Conservation (phyloP, 1,284 basidiomycete genomes). For the Tilletiaria anomala region DNA sequence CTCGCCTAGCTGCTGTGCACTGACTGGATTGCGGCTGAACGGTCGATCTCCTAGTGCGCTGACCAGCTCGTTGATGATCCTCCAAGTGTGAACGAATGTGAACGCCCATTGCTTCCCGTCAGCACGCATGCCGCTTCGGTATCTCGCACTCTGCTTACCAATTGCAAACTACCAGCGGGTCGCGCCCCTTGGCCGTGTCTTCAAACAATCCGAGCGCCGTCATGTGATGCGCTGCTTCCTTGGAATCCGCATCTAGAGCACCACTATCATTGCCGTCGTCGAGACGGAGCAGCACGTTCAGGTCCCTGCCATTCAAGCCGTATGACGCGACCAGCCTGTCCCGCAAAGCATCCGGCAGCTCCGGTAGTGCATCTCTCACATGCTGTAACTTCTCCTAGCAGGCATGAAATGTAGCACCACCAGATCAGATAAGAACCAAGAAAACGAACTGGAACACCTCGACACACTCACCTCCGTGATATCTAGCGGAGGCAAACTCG, state of each 20-base stretch:
- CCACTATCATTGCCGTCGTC: too few relatives aligned
- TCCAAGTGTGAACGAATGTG: slow-evolving; percentile 2
- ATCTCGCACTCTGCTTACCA: too few relatives aligned
- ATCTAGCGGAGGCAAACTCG: slow-evolving; percentile 64
- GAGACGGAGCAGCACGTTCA: slow-evolving; percentile 30
- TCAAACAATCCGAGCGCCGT: slow-evolving; percentile 31
- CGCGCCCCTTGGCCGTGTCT: slow-evolving; percentile 12
- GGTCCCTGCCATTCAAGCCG: slow-evolving; percentile 49
- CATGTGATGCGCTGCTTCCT: slow-evolving; percentile 49
- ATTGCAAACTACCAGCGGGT: slow-evolving; percentile 52
- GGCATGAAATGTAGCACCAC: neutral
- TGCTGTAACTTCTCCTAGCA: neutral
- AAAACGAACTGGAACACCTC: neutral
- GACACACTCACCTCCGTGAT: slow-evolving; percentile 40
- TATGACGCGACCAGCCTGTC: slow-evolving; percentile 48
- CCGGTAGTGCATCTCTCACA: slow-evolving; percentile 60
- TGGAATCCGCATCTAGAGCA: too few relatives aligned
- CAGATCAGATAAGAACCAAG: neutral
- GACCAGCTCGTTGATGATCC: slow-evolving; percentile 27
- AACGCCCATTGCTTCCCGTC: too few relatives aligned
- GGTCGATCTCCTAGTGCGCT: slow-evolving; percentile 18
- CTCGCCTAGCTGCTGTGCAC: slow-evolving; percentile 53
- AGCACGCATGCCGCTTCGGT: too few relatives aligned
- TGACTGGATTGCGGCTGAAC: slow-evolving; percentile 14
- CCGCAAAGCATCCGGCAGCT: slow-evolving; percentile 58